Conservation (phyloP, 2,329 filamentous ascomycete genomes). For the Colletotrichum lini region DNA sequence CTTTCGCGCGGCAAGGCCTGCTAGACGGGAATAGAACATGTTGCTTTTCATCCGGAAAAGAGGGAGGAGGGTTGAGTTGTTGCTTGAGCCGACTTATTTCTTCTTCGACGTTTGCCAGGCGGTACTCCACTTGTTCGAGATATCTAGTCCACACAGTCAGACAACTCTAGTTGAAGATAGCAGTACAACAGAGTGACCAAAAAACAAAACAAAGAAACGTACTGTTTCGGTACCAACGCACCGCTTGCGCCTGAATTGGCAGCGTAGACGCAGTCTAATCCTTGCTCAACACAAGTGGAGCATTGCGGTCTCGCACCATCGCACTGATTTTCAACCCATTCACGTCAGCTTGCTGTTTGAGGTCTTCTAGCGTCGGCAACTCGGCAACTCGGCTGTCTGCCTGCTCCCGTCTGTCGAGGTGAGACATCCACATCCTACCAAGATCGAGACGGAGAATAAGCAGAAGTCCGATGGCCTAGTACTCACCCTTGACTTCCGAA, state of each 20-base stretch:
- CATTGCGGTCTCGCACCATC: slow-evolving; percentile 45
- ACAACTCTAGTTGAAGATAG: neutral
- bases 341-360: neutral
- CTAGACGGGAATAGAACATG: slow-evolving; percentile 3
- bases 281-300: slow-evolving; percentile 42
- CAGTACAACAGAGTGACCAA: neutral
- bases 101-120: slow-evolving; percentile 43
- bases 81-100: slow-evolving; percentile 41
- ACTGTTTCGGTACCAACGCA: slow-evolving; percentile 39
- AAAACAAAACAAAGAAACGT: neutral
- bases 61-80: slow-evolving; percentile 13
- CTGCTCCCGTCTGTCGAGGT: neutral
- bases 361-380: neutral
- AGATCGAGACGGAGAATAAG: neutral
- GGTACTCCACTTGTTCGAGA: slow-evolving; percentile 42
- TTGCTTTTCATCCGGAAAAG: slow-evolving; percentile 16
- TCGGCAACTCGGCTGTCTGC: neutral
- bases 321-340: slow-evolving; percentile 36
- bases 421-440: neutral
- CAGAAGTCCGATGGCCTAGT: neutral
- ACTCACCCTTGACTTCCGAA: slow-evolving; percentile 46
- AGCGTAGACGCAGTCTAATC: slow-evolving; percentile 45
- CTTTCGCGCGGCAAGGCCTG: neutral
- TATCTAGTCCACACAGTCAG: slow-evolving; percentile 28
- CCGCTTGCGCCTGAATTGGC: slow-evolving; percentile 32